Base-by-base conservation (phyloP, 345 rosid species). In the Angophora floribunda region DNA sequence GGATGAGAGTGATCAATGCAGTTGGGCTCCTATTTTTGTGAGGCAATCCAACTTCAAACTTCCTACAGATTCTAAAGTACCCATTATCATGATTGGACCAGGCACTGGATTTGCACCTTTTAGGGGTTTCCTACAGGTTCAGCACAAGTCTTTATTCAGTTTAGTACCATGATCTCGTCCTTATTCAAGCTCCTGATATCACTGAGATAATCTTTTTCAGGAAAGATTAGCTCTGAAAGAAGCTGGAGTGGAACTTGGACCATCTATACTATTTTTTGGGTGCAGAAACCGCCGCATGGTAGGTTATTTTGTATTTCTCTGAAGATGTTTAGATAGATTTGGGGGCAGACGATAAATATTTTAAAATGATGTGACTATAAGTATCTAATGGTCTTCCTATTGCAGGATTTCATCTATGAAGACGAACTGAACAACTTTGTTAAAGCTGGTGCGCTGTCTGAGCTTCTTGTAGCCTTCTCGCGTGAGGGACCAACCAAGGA, bases 21-120 rank as follows among this genome's bases (percentile, higher is more conserved):
- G 95, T 91, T 96, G 95, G 91, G 98, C 98, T 22, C 97, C 99
- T 14, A 92, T 97, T 91, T 97, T 93, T 93, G 95, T 96, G 82
- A 91, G 99, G 88, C 98, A 97, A 91, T 98, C 99, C 30, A 96
- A 96, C 92, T 98, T 98, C 91, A 98, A 93, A 92, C 98, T 98
- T 91, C 99, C 99, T 84, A 78, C 91, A 15, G 97, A 97, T 91
- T 78, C 95, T 87, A 93, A 93, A 78, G 95, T 96, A 84, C 99
- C 99, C 50, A 90, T 98, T 87, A 92, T 98, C 88, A 97, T 98
- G 99, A 93, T 98, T 91, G 99, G 99, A 90, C 99, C 99, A 86
- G 99, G 99, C 79, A 96, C 99, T 86, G 99, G 99, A 51, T 93
- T 96, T 90, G 99, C 99, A 93, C 99, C 99, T 84, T 98, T 98